Evolutionary conservation across 495 filamentous ascomycete genomes (phyloP).

Genomic region (Neurospora sp.): DNA sequence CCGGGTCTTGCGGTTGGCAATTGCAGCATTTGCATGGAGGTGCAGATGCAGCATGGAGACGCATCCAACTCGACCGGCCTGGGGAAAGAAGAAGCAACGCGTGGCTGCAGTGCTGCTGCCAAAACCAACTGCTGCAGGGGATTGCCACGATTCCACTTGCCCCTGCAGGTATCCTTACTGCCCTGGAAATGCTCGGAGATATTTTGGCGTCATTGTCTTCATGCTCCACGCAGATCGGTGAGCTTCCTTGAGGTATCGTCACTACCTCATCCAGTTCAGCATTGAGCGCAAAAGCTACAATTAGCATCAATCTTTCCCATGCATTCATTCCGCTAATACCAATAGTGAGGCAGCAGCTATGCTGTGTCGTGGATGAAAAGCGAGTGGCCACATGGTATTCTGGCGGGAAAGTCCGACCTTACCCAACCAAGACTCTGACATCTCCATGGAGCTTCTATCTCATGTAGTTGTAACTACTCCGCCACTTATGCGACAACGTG

Average conservation of each 20-base stretch:
- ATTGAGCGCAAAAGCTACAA: not conserved
- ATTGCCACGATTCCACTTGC: not conserved
- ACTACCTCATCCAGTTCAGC: not conserved
- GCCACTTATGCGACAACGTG: not conserved
- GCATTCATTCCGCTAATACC: not conserved
- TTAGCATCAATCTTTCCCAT: not conserved
- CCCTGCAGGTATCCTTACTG: not conserved
- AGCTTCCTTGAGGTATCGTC: not conserved
- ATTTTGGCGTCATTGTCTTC: not conserved
- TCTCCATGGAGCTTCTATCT: not conserved
- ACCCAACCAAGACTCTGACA: not conserved
- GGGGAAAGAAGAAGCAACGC: not conserved
- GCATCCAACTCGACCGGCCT: not conserved
- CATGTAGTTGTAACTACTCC: not conserved
- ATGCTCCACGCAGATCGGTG: not conserved
- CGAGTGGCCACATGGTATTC: not conserved
- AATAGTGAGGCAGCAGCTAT: not conserved
- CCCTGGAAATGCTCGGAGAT: not conserved
- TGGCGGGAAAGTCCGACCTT: not conserved
- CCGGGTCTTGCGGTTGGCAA: not conserved
- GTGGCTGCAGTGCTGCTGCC: not conserved
- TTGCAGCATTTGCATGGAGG: too few species aligned
- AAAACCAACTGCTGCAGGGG: not conserved
- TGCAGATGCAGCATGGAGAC: not conserved
- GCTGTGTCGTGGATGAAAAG: not conserved